phyloP scores from a whole-genome alignment of 2,329 filamentous ascomycete genomes.

The Penicillium sp. region DNA sequence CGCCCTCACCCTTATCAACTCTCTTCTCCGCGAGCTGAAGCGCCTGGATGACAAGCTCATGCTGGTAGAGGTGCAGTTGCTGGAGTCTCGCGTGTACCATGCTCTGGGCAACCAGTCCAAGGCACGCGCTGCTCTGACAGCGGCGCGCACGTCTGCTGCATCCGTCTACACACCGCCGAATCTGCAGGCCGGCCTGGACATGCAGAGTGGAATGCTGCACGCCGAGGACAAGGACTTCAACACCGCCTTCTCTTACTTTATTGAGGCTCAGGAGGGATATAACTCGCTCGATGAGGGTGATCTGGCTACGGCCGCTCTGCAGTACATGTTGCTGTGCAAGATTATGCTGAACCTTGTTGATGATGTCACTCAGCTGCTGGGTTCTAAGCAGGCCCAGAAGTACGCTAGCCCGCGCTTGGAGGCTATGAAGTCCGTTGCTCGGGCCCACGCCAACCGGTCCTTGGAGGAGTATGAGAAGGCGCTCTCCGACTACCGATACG shows the following conservation, averaged over 20 bases:
- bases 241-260: constrained; percentile 98
- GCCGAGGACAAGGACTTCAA: constrained; percentile 99
- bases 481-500: constrained; percentile 81
- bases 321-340: constrained; percentile 99
- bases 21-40: constrained; percentile 91
- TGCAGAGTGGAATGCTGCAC: constrained; percentile 99
- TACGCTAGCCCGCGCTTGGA: constrained; percentile 94
- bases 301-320: constrained; percentile 91
- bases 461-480: constrained; percentile 96
- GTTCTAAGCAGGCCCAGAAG: constrained; percentile 92
- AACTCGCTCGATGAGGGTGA: constrained; percentile 81
- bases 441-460: constrained; percentile 89
- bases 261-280: constrained; percentile 96
- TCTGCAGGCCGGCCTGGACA: constrained; percentile 92
- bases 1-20: constrained; percentile 92
- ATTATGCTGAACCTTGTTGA: constrained; percentile 98
- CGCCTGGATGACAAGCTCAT: constrained; percentile 97
- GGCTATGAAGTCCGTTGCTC: constrained; percentile 97
- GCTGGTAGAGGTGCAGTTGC: constrained; percentile 92
- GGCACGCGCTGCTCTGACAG: constrained; percentile 88
- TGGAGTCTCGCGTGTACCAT: constrained; percentile 96
- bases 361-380: constrained; percentile 92
- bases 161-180: constrained; percentile 95
- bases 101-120: constrained; percentile 95
- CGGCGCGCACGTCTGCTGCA: constrained; percentile 87